phyloP scores from a whole-genome alignment of 306 rosid species.

The Pyrus communis region DNA sequence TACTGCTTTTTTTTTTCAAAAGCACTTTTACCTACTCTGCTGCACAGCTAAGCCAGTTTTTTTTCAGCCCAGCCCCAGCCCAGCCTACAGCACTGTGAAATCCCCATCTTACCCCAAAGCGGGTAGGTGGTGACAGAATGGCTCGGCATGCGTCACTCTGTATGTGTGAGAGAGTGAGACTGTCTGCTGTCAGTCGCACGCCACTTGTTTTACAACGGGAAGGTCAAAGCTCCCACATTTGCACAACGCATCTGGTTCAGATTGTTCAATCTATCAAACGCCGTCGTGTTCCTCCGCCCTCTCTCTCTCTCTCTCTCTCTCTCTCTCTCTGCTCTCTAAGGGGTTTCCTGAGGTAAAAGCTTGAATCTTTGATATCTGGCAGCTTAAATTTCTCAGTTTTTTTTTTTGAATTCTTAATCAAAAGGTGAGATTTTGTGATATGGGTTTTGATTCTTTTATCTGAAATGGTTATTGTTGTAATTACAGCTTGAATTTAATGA shows the following conservation, averaged over 20 bases:
- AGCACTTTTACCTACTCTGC: too few species aligned
- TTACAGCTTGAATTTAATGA: background rate
- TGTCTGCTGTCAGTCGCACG: background rate
- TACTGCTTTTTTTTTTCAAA: too few species aligned
- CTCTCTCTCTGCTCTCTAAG: background rate
- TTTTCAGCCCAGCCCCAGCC: background rate
- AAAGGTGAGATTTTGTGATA: background rate
- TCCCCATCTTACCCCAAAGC: background rate
- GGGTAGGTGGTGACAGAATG: background rate
- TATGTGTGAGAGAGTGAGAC: background rate
- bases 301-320: background rate
- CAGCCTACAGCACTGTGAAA: background rate
- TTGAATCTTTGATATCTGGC: background rate
- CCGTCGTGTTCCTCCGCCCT: background rate
- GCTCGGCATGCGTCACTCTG: too few species aligned
- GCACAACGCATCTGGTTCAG: background rate
- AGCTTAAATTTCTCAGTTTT: background rate
- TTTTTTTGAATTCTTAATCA: background rate
- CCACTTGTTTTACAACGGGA: background rate
- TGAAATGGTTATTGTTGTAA: background rate
- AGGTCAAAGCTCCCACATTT: background rate
- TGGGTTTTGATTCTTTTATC: slow-evolving; percentile 2
- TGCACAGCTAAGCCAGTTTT: too few species aligned
- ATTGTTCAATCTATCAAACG: background rate
- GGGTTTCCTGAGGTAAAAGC: slow-evolving; percentile 26